These are phyloP conservation scores for Xylariaceae sp. DNA, from an alignment of 2,329 filamentous ascomycete genomes.

Conservation along the genomic window DNA sequence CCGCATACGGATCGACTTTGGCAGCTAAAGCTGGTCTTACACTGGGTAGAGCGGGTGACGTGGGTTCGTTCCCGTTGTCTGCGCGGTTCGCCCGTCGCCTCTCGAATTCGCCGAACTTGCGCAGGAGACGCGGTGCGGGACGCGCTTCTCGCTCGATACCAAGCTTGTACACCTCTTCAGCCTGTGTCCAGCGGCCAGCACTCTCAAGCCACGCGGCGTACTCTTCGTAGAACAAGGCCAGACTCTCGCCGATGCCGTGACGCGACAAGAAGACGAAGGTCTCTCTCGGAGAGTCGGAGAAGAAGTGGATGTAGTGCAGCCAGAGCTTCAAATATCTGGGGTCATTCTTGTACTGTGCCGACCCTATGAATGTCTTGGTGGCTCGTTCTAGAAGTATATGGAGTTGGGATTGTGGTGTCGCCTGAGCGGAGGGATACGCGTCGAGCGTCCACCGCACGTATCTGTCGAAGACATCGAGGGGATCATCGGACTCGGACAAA, in stretches of 20 bases:
- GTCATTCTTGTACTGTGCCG: conserved; percentile 88
- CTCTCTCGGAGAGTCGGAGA: conserved; percentile 88
- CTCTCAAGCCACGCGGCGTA: conserved; percentile 90
- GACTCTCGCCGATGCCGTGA: conserved; percentile 76
- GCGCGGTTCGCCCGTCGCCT: conserved; percentile 64
- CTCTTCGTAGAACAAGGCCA: conserved; percentile 95
- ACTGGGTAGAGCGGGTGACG: conserved; percentile 79
- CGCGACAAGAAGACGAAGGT: conserved; percentile 87
- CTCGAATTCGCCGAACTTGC: conserved; percentile 92
- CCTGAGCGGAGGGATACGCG: conserved; percentile 89
- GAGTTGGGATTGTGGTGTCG: conserved; percentile 85
- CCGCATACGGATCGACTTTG: conserved; percentile 77
- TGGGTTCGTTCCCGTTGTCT: conserved; percentile 59
- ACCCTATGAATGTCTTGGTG: conserved; percentile 82
- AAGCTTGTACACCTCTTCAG: conserved; percentile 87
- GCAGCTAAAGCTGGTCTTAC: conserved; percentile 77
- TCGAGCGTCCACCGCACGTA: conserved; percentile 97
- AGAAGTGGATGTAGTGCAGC: conserved; percentile 89
- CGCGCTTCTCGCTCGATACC: conserved; percentile 85
- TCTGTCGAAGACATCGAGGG: conserved; percentile 89
- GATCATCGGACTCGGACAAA: conserved; percentile 85
- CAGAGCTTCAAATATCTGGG: conserved; percentile 88
- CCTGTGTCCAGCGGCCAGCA: conserved; percentile 78
- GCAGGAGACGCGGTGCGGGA: conserved; percentile 71
- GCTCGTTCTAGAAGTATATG: conserved; percentile 85